Base-by-base conservation (phyloP, 805 yeast genomes). In the Wickerhamomyces chaumierensis region DNA sequence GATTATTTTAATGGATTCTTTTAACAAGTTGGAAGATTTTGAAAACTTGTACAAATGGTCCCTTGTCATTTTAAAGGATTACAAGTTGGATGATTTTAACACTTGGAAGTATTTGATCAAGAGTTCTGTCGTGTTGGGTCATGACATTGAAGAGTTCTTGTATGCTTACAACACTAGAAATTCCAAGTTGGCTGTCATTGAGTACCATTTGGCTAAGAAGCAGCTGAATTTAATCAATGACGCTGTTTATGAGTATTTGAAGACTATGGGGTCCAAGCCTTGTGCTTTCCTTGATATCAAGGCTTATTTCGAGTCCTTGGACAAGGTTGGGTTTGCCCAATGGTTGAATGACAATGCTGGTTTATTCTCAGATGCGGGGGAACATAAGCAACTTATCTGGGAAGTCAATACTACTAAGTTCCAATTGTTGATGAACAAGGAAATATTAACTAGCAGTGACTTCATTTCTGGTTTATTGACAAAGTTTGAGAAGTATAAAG, bases 71-170 rank as follows among this genome's bases (percentile, higher is more conserved):
- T 54, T 86, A 27, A 60, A 67, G 15, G 62, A 59, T 4, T 59
- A 68, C 18, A 55, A 65, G 9, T 69, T 81, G 39, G 86, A 88
- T 55, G 95, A 87, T 55, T 88, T 75, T 65, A 71, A 73, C 40
- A 74, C 86, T 31, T 85, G 94, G 84, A 71, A 75, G 46, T 60
- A 65, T 15, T 57, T 71, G 36, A 66, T 74, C 17, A 59, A 63
- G 34, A 61, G 87, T 3, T 66, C 68, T 1, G 48, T 52, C 16
- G 47, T 66, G 19, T 45, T 69, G 18, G 57, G 12, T 48, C 56
- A 39, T 2, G 58, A 57, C 11, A 66, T 62, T 3, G 55, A 70
- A 1, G 33, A 46, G 2, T 45, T 61, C n/a, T 54, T 72, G 13
- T 23, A 43, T 1, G 42, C 54, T 11, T 55, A 59, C 18, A 49